Base-by-base conservation (phyloP, 176 grass and related monocot genomes). In the Tuctoria greenei region DNA sequence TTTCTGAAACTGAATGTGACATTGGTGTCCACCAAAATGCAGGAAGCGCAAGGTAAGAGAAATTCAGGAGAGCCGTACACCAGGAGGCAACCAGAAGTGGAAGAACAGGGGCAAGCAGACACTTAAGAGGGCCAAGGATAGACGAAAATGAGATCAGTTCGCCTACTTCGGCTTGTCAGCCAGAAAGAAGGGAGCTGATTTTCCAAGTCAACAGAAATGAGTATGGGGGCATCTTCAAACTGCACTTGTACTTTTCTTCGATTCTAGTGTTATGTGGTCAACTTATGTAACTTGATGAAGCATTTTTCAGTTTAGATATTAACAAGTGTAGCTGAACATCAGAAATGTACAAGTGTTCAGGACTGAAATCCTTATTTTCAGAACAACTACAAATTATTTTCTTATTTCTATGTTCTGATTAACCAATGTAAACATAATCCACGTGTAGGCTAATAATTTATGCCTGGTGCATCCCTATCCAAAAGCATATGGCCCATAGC, bases 11-110 rank as follows among this genome's bases (percentile, higher is more conserved):
- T 36, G 40, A 78, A 56, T 55, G 54, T 58, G 25, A 7, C 43
- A 18, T 78, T 24, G 12, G 20, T 21, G 51, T 21, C 51, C n/a
- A 54, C 20, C 20, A 73, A 20, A 92, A 66, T 90, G 44, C 76
- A 97, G 94, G 84, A 93, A 80, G 64, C 83, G 91, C 17, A 97
- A 93, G 86, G 74, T 93, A n/a, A 52, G 59, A 43, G 91, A 97
- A 79, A 97, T 97, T 64, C 77, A 88, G 46, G 83, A 85, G 74
- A 66, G 13, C 4, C 90, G 81, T 43, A 72, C 47, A 0, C 83
- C 90, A 28, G 79, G 90, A 52, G 83, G 91, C 64, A 80, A 85
- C 34, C 78, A 87, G 28, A 97, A 91, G 86, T 97, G 88, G 94
- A 97, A 91, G 67, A 91, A 82, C 63, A 93, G 76, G 81, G 94